A percentile compares a stretch with the other conserved stretches of the same genome.
These are phyloP conservation scores for Polytrichum formosum DNA, from an alignment of 225 moss, liverwort and hornwort species.

Conservation along the genomic window DNA sequence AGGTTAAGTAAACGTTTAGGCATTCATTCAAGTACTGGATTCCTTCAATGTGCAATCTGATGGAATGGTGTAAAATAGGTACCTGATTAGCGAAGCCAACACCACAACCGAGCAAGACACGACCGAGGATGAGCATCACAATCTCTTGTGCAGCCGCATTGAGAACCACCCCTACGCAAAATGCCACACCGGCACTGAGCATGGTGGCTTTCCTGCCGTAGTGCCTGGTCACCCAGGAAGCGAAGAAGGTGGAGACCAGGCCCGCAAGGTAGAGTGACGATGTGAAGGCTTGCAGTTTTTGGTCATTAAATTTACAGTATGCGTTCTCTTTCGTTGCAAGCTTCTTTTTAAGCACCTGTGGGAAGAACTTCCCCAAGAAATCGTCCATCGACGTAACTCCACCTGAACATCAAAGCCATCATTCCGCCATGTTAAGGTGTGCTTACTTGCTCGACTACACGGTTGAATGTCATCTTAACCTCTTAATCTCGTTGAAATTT, in stretches of 20 bases:
- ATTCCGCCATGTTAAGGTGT: neutral
- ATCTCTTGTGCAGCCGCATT: constrained; percentile 42
- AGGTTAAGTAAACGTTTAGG: no score
- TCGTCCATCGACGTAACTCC: constrained; percentile 54
- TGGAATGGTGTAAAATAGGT: neutral
- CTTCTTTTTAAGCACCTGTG: constrained; percentile 17
- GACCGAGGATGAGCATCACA: constrained; percentile 48
- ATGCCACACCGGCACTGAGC: constrained; percentile 41
- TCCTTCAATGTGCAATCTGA: no score
- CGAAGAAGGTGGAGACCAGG: constrained; percentile 52
- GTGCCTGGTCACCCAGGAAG: constrained; percentile 40
- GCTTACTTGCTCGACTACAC: no score
- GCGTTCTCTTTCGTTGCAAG: neutral
- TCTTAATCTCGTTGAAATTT: no score
- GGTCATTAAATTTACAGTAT: constrained; percentile 49
- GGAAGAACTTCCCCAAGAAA: constrained; percentile 48
- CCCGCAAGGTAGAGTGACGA: constrained; percentile 60
- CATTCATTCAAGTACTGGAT: no score
- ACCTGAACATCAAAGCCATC: constrained; percentile 16
- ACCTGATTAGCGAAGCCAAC: constrained; percentile 60
- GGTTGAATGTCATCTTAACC: no score
- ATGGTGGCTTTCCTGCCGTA: constrained; percentile 52
- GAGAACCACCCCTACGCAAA: constrained; percentile 33
- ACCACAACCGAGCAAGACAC: constrained; percentile 45
- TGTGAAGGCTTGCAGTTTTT: constrained; percentile 53